A percentile compares a stretch with the other conserved stretches of the same genome.
These are phyloP conservation scores for Solanum megistacrolobum DNA, from an alignment of 257 asterid genomes.

Conservation along the genomic window DNA sequence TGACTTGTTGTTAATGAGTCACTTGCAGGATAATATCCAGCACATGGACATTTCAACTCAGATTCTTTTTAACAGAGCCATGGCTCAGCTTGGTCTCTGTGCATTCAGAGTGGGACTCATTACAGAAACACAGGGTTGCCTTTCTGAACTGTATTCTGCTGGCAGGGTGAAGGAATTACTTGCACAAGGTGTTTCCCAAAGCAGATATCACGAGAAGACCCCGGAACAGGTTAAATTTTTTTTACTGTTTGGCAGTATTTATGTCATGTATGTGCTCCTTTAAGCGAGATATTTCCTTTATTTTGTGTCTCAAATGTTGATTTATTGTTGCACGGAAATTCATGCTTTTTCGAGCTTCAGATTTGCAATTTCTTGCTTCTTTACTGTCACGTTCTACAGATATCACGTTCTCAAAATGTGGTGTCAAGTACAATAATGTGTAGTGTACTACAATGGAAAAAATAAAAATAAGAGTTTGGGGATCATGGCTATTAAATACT, in stretches of 20 bases:
- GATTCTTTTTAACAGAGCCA: conserved; percentile 81
- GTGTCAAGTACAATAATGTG: neutral
- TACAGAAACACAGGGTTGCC: conserved; percentile 69
- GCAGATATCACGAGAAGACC: conserved; percentile 93
- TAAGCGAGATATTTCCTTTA: neutral
- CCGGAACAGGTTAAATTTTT: conserved; percentile 74
- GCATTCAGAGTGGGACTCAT: conserved; percentile 81
- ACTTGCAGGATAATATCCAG: conserved; percentile 87
- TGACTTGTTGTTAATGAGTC: conserved; percentile 91
- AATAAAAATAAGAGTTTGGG: neutral
- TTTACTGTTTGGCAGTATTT: neutral
- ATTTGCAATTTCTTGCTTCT: neutral
- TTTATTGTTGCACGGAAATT: neutral
- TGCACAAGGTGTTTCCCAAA: conserved; percentile 94
- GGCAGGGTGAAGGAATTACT: conserved; percentile 93
- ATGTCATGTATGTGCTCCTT: neutral
- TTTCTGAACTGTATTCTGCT: conserved; percentile 79
- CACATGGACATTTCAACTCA: conserved; percentile 96
- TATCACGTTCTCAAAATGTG: neutral
- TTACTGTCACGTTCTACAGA: neutral
- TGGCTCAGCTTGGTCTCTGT: conserved; percentile 95
- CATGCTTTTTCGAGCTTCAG: neutral
- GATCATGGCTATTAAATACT: neutral
- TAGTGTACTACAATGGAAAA: neutral
- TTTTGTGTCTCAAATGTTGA: neutral